Conservation (phyloP, 192 early-diverging fungal genomes). For the Coemansia sp. region DNA sequence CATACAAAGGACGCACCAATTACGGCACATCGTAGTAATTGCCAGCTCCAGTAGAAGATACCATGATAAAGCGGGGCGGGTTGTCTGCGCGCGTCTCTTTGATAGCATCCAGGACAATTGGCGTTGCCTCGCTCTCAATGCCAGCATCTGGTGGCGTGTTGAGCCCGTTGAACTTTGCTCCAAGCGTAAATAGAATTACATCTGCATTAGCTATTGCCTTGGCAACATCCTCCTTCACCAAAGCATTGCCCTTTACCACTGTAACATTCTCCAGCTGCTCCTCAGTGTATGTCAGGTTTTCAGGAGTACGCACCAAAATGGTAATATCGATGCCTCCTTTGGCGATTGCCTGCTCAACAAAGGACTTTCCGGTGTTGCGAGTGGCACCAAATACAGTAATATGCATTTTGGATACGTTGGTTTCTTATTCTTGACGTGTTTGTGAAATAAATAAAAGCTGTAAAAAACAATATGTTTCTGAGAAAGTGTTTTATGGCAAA, state of each 20-base stretch:
- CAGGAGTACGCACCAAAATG: constrained; percentile 42
- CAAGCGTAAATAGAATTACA: constrained; percentile 39
- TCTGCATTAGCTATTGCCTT: constrained; percentile 41
- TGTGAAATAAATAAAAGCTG: too few relatives aligned
- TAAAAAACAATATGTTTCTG: neutral
- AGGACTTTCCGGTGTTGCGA: constrained; percentile 35
- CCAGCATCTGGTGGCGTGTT: constrained; percentile 20
- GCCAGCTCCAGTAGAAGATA: constrained; percentile 45
- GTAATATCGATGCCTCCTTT: constrained; percentile 20
- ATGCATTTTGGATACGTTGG: constrained; percentile 11
- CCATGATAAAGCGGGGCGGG: constrained; percentile 40
- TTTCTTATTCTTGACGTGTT: neutral
- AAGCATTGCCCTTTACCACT: constrained; percentile 49
- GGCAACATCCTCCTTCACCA: constrained; percentile 26
- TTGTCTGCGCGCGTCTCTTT: constrained; percentile 22
- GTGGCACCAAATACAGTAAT: constrained; percentile 38
- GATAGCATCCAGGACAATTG: constrained; percentile 18
- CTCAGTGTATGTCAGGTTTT: constrained; percentile 36
- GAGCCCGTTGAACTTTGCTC: constrained; percentile 22
- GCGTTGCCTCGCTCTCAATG: constrained; percentile 20
- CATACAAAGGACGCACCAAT: constrained; percentile 26
- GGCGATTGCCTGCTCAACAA: constrained; percentile 39
- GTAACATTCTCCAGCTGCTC: constrained; percentile 37
- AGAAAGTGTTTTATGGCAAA: too few relatives aligned
- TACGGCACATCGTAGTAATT: constrained; percentile 32